A percentile compares a stretch with the other conserved stretches of the same genome.
phyloP scores from a whole-genome alignment of 164 flowering plant species.

The Stephania japonica region DNA sequence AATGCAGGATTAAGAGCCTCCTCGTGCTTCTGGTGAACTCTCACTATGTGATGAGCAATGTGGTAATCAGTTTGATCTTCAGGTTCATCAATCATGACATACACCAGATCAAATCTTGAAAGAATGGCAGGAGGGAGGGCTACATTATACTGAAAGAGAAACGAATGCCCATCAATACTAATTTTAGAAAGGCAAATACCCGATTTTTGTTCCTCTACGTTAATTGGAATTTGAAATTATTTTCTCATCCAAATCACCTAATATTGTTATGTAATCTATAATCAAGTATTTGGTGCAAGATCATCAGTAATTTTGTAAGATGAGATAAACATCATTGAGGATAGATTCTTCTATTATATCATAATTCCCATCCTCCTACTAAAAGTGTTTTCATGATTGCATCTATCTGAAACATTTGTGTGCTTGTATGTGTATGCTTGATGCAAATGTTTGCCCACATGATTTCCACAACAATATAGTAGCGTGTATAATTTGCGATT shows the following conservation, averaged over 20 bases:
- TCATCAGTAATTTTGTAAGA: background rate
- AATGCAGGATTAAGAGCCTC: constrained; percentile 82
- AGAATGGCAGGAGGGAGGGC: constrained; percentile 98
- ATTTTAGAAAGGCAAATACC: background rate
- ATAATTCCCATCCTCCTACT: no score
- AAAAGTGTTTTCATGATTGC: background rate
- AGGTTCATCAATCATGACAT: constrained; percentile 97
- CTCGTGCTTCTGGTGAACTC: constrained; percentile 92
- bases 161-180: background rate
- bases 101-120: constrained; percentile 96
- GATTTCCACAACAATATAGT: background rate
- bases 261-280: background rate
- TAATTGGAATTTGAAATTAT: background rate
- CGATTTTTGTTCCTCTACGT: background rate
- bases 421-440: background rate
- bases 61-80: constrained; percentile 90
- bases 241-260: background rate
- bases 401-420: background rate
- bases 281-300: background rate
- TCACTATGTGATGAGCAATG: constrained; percentile 92
- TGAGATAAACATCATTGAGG: background rate
- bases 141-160: constrained; percentile 73
- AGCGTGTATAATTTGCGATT: background rate
- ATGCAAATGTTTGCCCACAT: background rate
- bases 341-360: background rate